Conservation (phyloP, 768 basidiomycete species). For the Auricularia heimuer region DNA sequence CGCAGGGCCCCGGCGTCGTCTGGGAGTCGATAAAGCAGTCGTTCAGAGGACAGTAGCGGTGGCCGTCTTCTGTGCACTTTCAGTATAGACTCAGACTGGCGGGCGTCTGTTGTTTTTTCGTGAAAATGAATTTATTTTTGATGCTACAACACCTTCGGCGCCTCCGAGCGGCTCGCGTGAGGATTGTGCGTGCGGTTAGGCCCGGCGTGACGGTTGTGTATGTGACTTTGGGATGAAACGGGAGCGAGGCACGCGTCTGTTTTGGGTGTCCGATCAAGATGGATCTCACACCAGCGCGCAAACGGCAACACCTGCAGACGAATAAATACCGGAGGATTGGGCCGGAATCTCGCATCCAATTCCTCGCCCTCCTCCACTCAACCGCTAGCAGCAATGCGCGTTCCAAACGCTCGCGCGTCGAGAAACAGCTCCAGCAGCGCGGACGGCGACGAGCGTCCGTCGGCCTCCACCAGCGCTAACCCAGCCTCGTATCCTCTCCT, state of each 20-base stretch:
- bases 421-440: background rate
- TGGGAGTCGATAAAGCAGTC: constrained; percentile 73
- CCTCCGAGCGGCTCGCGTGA: background rate
- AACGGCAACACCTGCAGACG: background rate
- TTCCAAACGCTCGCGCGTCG: background rate
- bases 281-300: background rate
- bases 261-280: background rate
- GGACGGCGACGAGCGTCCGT: background rate
- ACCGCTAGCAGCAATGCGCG: background rate
- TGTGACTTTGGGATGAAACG: background rate
- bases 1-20: constrained; percentile 84
- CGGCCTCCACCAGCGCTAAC: background rate
- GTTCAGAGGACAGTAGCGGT: constrained; percentile 26
- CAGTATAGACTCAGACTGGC: too few species aligned
- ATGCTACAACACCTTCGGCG: background rate
- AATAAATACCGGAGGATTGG: background rate
- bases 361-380: background rate
- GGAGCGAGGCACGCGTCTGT: background rate
- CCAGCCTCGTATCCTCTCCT: constrained; percentile 17
- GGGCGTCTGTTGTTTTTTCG: too few species aligned
- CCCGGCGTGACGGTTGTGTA: background rate
- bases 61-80: background rate
- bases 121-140: background rate
- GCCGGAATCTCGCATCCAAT: constrained; percentile 1
- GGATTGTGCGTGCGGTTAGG: background rate